These are phyloP conservation scores for Botryotinia convoluta DNA, from an alignment of 2,329 filamentous ascomycete species.

Conservation along the genomic window DNA sequence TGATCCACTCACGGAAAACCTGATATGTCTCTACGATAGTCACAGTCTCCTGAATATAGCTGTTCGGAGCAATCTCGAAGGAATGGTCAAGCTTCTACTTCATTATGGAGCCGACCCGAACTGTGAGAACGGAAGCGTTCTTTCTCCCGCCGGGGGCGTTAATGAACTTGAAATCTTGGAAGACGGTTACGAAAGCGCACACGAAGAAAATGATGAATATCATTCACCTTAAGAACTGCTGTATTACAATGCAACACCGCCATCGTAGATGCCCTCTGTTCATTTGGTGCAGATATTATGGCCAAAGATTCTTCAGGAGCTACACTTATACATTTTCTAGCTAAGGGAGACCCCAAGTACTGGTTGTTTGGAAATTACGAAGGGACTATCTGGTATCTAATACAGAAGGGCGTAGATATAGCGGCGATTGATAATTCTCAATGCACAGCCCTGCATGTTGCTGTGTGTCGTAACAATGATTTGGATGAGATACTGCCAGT, in stretches of 20 bases:
- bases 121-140: accelerated
- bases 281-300: not conserved
- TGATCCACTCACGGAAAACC: accelerated
- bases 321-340: not conserved
- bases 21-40: accelerated
- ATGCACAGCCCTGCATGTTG: not conserved
- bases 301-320: not conserved
- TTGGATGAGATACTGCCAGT: accelerated
- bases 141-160: accelerated
- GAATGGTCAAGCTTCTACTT: not conserved
- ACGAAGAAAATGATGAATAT: accelerated
- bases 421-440: not conserved
- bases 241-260: not conserved
- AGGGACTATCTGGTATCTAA: accelerated
- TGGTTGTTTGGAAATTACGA: accelerated
- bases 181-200: not conserved
- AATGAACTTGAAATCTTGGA: not conserved
- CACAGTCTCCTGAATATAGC: not conserved
- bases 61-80: accelerated
- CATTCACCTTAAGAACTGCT: not conserved
- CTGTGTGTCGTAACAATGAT: accelerated
- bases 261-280: not conserved
- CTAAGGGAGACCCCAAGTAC: too few relatives aligned
- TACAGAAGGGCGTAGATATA: not conserved
- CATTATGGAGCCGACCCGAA: accelerated